phyloP scores from a whole-genome alignment of 257 asterid species.

The Orobanche coerulescens region DNA sequence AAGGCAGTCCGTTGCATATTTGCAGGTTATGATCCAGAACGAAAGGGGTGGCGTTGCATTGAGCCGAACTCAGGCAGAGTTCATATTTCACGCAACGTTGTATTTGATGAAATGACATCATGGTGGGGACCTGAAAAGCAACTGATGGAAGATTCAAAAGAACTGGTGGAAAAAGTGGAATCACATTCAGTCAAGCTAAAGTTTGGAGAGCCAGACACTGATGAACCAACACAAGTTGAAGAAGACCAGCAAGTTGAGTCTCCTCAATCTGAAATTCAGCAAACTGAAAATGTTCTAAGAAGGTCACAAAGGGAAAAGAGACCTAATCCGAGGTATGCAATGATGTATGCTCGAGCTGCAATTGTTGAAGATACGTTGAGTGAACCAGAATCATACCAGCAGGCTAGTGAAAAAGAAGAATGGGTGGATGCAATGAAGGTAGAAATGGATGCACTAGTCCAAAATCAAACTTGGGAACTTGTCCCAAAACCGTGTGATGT shows the following conservation, averaged over 20 bases:
- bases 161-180: background rate
- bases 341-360: too few relatives aligned
- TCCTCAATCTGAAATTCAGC: background rate
- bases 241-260: background rate
- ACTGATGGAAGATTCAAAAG: background rate
- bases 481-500: slow-evolving; percentile 4
- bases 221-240: background rate
- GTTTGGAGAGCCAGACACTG: background rate
- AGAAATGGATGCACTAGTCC: background rate
- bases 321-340: slow-evolving; percentile 12
- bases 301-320: slow-evolving; percentile 2
- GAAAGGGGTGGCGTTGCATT: slow-evolving; percentile 16
- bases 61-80: slow-evolving; percentile 1
- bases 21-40: slow-evolving; percentile 14
- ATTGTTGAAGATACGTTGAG: background rate
- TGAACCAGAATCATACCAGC: background rate
- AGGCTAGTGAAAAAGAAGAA: background rate
- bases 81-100: slow-evolving; percentile 3
- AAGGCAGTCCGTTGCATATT: slow-evolving; percentile 12
- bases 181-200: background rate
- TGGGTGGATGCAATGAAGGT: background rate
- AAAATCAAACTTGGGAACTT: slow-evolving; percentile 9
- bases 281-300: background rate
- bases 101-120: slow-evolving; percentile 6
- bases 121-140: background rate